A percentile compares a stretch with the other conserved stretches of the same genome.
Conservation (phyloP, 2,329 filamentous ascomycete genomes). For the Diaporthe citri region DNA sequence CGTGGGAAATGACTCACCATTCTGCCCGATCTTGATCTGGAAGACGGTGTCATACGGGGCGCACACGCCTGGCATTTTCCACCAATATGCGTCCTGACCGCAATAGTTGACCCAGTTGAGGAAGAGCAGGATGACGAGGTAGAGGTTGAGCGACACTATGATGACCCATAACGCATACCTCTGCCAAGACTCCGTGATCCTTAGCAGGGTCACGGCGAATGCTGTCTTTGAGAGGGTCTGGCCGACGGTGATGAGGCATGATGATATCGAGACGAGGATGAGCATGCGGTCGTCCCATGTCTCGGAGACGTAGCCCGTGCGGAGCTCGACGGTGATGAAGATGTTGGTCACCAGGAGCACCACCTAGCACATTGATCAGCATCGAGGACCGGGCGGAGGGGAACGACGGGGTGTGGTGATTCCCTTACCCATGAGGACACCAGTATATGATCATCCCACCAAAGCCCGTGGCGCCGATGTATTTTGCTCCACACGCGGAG, state of each 20-base stretch:
- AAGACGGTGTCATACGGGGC: conserved; percentile 53
- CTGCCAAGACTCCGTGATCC: conserved; percentile 59
- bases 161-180: conserved; percentile 61
- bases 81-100: conserved; percentile 57
- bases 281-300: conserved; percentile 65
- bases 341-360: conserved; percentile 59
- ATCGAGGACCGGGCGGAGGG: not conserved
- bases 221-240: conserved; percentile 54
- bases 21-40: conserved; percentile 64
- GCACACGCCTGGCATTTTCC: conserved; percentile 58
- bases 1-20: conserved; percentile 52
- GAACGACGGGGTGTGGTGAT: not conserved
- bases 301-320: conserved; percentile 61
- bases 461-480: conserved; percentile 32
- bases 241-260: conserved; percentile 53
- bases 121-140: conserved; percentile 59
- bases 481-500: conserved; percentile 42
- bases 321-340: conserved; percentile 60
- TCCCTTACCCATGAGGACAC: conserved; percentile 43
- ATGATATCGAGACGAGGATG: conserved; percentile 62
- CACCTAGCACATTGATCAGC: conserved; percentile 46
- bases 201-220: conserved; percentile 52
- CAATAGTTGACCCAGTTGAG: conserved; percentile 64
- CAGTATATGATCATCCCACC: conserved; percentile 44
- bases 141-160: conserved; percentile 61